Base-by-base conservation (phyloP, 345 rosid genomes). In the Hibiscus tridactylites region DNA sequence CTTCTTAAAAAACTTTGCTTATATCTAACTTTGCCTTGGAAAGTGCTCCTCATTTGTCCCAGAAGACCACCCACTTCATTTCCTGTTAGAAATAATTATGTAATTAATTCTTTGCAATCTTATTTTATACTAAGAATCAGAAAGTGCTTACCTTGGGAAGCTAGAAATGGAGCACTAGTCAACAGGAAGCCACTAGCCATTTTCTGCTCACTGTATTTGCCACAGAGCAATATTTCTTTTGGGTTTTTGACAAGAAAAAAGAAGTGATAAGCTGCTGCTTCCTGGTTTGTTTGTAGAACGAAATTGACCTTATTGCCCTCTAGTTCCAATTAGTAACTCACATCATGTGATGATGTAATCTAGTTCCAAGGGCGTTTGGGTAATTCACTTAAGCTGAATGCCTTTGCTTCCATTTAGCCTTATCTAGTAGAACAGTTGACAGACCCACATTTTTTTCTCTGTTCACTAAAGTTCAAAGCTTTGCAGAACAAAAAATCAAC, bases 141-240 rank as follows among this genome's bases (percentile, higher is more conserved):
- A 60, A 60, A 73, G 5, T 59, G 59, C 84, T 76, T 75, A 85
- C 88, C 74, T 58, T 71, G 74, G 26, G 81, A 78, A 79, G 81
- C 77, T 49, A 83, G 78, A 72, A 76, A 56, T 73, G 68, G 31
- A 64, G 68, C 68, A 65, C 53, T 35, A 10, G 68, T 64, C 52
- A 19, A 17, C 31, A 39, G 68, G 57, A 66, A 46, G 9, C 57
- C 21, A 26, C 21, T 46, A 15, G 57, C 57, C 70, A 85, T 89
- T 64, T 76, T 73, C 75, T 59, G 62, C 64, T 73, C 71, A 73
- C 72, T 61, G 60, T 49, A 62, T 73, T 60, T 39, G 12, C 65
- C 39, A n/a, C 15, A 21, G 24, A 24, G 15, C 26, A 71, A 5
- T 2, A 8, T 56, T 56, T 56, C 17, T 7, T 61, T 44, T 46